These are phyloP conservation scores for Aspergillus ruber DNA, from an alignment of 2,329 filamentous ascomycete species.

Conservation along the genomic window DNA sequence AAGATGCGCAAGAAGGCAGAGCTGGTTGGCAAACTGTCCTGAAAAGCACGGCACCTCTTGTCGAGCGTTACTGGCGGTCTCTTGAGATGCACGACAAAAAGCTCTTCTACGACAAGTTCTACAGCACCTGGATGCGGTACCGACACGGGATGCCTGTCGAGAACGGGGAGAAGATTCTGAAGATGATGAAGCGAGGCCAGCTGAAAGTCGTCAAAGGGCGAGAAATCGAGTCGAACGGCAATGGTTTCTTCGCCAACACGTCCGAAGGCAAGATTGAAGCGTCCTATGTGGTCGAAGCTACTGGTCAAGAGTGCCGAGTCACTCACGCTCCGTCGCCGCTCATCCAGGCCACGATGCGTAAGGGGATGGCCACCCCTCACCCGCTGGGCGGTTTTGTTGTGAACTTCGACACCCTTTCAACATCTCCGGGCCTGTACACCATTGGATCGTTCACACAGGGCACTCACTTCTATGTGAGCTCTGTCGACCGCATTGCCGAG, in stretches of 20 bases:
- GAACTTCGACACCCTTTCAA: constrained; percentile 4
- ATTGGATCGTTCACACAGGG: constrained; percentile 6
- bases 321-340: constrained; percentile 4
- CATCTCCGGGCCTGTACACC: constrained; percentile 3
- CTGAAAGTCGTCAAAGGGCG: constrained; percentile 4
- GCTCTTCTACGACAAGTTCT: constrained; percentile 7
- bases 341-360: constrained; percentile 4
- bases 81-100: constrained; percentile 2
- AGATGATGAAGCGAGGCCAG: constrained; percentile 3
- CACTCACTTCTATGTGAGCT: constrained; percentile 7
- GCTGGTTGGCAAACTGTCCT: constrained; percentile 5
- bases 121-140: constrained; percentile 8
- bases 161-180: constrained; percentile 5
- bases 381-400: constrained; percentile 5
- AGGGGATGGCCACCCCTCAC: constrained; percentile 4
- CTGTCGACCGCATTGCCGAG: constrained; percentile 5
- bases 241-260: constrained; percentile 2
- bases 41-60: constrained; percentile 2
- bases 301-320: constrained; percentile 5
- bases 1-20: not conserved
- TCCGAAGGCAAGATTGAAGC: constrained; percentile 2
- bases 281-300: constrained; percentile 6
- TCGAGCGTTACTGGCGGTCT: constrained; percentile 7
- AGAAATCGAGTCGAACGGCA: constrained; percentile 1
- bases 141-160: constrained; percentile 7